phyloP scores from a whole-genome alignment of 2,329 filamentous ascomycete species.

The Hypocreales sp. region DNA sequence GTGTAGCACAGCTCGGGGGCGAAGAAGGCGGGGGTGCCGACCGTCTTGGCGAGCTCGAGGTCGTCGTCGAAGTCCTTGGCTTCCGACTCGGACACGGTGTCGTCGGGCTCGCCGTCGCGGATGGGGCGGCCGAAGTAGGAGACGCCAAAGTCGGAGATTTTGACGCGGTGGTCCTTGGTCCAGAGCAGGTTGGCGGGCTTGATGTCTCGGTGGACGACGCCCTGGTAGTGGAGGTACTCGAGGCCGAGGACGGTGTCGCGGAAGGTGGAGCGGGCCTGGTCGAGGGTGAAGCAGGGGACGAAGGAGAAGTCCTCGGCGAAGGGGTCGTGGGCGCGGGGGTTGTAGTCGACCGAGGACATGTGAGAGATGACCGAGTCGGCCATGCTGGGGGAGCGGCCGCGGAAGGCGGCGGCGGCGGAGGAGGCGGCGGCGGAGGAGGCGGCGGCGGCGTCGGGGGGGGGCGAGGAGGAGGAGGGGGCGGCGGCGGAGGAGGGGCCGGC shows the following conservation, averaged over 20 bases:
- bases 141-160: conserved; percentile 97
- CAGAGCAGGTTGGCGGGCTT: conserved; percentile 85
- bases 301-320: conserved; percentile 83
- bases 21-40: conserved; percentile 94
- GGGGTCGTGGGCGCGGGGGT: conserved; percentile 41
- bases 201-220: conserved; percentile 72
- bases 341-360: conserved; percentile 50
- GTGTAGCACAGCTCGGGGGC: conserved; percentile 92
- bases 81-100: conserved; percentile 63
- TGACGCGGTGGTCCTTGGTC: conserved; percentile 71
- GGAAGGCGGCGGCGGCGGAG: conserved; percentile 44
- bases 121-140: conserved; percentile 89
- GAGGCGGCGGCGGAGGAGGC: conserved; percentile 36
- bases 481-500: conserved; percentile 30
- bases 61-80: conserved; percentile 82
- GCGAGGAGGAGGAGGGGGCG: conserved; percentile 33
- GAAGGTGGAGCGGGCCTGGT: conserved; percentile 70
- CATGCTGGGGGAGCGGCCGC: conserved; percentile 63
- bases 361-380: conserved; percentile 61
- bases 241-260: conserved; percentile 84
- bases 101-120: conserved; percentile 64
- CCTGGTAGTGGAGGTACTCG: conserved; percentile 83
- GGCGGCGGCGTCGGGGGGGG: conserved; percentile 63
- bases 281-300: conserved; percentile 81
- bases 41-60: conserved; percentile 92